A percentile compares a stretch with the other conserved stretches of the same genome.
Conservation (phyloP, 495 filamentous ascomycete species). For the Talaromyces thailandensis region DNA sequence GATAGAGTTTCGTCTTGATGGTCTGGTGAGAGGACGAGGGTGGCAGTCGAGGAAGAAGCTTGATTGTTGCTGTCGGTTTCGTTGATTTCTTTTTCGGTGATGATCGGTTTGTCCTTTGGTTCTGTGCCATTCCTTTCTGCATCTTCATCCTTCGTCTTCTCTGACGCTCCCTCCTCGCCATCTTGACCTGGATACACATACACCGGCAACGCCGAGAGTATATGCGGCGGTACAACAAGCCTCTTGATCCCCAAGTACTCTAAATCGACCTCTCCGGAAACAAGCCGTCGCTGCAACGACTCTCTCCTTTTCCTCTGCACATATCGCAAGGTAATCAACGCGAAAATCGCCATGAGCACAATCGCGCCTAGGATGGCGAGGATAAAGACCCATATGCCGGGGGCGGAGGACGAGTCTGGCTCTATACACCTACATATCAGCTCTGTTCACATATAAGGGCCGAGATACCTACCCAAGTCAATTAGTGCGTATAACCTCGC, state of each 20-base stretch:
- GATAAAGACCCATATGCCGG: slow-evolving; percentile 75
- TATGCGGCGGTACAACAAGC: slow-evolving; percentile 56
- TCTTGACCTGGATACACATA: slow-evolving; percentile 53
- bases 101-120: background rate
- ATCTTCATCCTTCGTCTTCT: background rate
- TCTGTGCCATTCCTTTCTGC: background rate
- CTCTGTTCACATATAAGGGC: too few species aligned
- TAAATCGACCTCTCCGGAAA: slow-evolving; percentile 67
- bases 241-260: slow-evolving; percentile 72
- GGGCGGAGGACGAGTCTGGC: slow-evolving; percentile 27
- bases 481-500: slow-evolving; percentile 55
- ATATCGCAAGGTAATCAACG: slow-evolving; percentile 64
- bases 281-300: slow-evolving; percentile 57
- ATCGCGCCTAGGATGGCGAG: slow-evolving; percentile 72
- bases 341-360: slow-evolving; percentile 50
- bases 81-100: background rate
- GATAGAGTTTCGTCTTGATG: slow-evolving; percentile 9
- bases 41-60: background rate
- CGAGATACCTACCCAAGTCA: slow-evolving; percentile 43
- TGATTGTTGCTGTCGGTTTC: background rate
- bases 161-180: background rate
- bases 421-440: too few species aligned
- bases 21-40: background rate
- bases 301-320: slow-evolving; percentile 59
- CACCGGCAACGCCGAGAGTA: slow-evolving; percentile 62